These are phyloP conservation scores for Talinum fruticosum DNA, from an alignment of 148 eudicot genomes.

Conservation along the genomic window DNA sequence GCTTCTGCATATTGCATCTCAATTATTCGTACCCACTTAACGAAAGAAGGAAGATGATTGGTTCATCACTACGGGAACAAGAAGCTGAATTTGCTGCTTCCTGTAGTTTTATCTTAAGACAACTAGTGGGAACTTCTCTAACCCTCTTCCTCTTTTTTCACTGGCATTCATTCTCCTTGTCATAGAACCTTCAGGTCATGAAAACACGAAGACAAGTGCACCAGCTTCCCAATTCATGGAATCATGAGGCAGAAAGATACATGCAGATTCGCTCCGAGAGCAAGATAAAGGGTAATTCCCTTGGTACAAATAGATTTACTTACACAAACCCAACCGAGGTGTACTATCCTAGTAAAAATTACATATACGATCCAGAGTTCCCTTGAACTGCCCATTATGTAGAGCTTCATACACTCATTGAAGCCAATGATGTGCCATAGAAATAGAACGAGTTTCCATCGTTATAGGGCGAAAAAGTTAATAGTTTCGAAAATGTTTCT, in stretches of 20 bases:
- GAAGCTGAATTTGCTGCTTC: too few species aligned
- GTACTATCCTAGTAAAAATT: too few species aligned
- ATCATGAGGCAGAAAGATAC: slow-evolving; percentile 30
- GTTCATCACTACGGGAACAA: too few species aligned
- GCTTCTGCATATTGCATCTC: too few species aligned
- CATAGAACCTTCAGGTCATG: slow-evolving; percentile 40
- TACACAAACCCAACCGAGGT: neutral
- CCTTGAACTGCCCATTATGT: slow-evolving; percentile 10
- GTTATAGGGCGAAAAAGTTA: slow-evolving; percentile 4
- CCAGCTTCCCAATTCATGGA: slow-evolving; percentile 80
- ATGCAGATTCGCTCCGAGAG: neutral
- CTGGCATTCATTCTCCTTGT: slow-evolving; percentile 1
- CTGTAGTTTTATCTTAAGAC: neutral
- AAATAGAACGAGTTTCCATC: neutral
- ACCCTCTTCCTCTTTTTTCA: neutral
- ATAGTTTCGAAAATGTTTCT: neutral
- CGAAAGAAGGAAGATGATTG: too few species aligned
- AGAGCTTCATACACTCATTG: slow-evolving; percentile 23
- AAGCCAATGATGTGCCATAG: slow-evolving; percentile 5
- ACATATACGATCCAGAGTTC: neutral
- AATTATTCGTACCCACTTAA: too few species aligned
- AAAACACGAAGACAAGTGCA: slow-evolving; percentile 58
- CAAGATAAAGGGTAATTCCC: slow-evolving; percentile 14
- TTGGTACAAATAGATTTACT: slow-evolving; percentile 12
- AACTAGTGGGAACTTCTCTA: neutral